Conservation (phyloP, 2,329 filamentous ascomycete genomes). For the Arthrobotrys pseudoclavata region DNA sequence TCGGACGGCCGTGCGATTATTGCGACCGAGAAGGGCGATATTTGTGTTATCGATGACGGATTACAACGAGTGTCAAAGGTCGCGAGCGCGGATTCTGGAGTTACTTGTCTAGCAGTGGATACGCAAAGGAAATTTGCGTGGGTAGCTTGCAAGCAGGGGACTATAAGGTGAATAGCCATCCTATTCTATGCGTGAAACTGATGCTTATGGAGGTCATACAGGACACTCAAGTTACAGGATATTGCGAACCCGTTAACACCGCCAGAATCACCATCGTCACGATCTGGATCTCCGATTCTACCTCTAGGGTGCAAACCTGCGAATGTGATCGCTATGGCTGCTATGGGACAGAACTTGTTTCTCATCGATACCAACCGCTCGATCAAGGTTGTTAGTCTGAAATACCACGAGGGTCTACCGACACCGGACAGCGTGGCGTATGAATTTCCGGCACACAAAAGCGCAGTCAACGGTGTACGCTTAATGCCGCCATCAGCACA, state of each 20-base stretch:
- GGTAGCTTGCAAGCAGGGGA: slow-evolving; percentile 66
- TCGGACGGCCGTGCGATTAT: slow-evolving; percentile 82
- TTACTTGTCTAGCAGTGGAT: slow-evolving; percentile 67
- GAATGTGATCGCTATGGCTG: slow-evolving; percentile 75
- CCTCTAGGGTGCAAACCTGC: slow-evolving; percentile 63
- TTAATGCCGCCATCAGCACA: slow-evolving; percentile 74
- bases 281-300: slow-evolving; percentile 63
- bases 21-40: slow-evolving; percentile 86
- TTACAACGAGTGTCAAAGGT: slow-evolving; percentile 71
- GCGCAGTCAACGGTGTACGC: slow-evolving; percentile 80
- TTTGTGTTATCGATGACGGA: slow-evolving; percentile 89
- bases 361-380: slow-evolving; percentile 81
- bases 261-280: slow-evolving; percentile 63
- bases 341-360: slow-evolving; percentile 76
- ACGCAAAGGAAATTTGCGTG: slow-evolving; percentile 64
- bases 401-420: slow-evolving; percentile 62
- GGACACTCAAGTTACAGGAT: slow-evolving; percentile 63
- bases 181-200: background rate
- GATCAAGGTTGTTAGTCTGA: slow-evolving; percentile 73
- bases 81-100: slow-evolving; percentile 66
- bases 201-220: slow-evolving; percentile 18
- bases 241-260: slow-evolving; percentile 63
- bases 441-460: slow-evolving; percentile 74
- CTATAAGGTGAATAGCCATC: slow-evolving; percentile 64
- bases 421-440: slow-evolving; percentile 64